Base-by-base conservation (phyloP, 1,284 basidiomycete species). In the Trametes hirsuta region DNA sequence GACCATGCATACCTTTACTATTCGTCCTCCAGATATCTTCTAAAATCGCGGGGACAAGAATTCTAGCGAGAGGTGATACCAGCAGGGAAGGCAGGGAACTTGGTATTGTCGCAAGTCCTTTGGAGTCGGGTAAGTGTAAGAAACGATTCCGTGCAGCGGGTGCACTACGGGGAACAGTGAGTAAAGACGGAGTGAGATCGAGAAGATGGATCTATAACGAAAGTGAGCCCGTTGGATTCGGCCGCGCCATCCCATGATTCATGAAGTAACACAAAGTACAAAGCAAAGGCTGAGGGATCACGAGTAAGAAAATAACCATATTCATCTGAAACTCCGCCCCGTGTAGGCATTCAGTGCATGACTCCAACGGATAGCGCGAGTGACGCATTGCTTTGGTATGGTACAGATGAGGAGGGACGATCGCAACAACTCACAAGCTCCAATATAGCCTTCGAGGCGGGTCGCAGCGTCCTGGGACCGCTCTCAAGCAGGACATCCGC, bases 401-500 rank as follows among this genome's bases (percentile, higher is more conserved):
- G 11, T 5, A 12, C 39, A 40, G 11, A 40, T 18, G 5, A 40
- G 12, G n/a, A 40, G 39, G 14, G 35, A 40, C 11, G 22, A n/a
- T 40, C 8, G 15, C 18, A 9, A 11, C n/a, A 3, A 82, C 91
- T 73, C 71, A 95, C 95, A 73, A 98, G 74, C 69, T 95, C 90
- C 4, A 97, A 76, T 61, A 96, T 78, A 3, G 85, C 77, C 59
- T 84, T 82, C 1, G 89, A 85, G 61, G 86, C 87, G 0, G 94
- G 92, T 36, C 94, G 78, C 22, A 97, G 77, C 15, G 91, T 94
- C 41, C 95, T 78, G 36, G 95, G 94, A 0, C 95, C 95, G 34
- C 84, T 81, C 77, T 97, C 95, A 15, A 96, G 77, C 4, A 91
- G 68, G 11, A 91, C 79, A 3, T 76, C 67, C 52, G 74, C 76